Base-by-base conservation (phyloP, 129 eudicot genomes). In the Glebionis coronaria region DNA sequence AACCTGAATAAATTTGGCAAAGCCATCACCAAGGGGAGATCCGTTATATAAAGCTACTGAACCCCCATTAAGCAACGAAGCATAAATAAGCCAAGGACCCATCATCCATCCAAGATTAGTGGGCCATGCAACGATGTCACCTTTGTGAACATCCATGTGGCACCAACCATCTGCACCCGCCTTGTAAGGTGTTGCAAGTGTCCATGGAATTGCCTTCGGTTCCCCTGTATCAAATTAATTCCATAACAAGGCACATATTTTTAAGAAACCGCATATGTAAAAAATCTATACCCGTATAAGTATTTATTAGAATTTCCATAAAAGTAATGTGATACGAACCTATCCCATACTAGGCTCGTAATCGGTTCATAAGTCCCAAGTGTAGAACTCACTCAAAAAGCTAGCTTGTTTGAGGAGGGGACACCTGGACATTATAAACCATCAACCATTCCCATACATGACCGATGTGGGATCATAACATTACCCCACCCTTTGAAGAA, bases 41-140 rank as follows among this genome's bases (percentile, higher is more conserved):
- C 98, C 98, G 81, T 93, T 84, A 67, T 86, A 93, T 59, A 93
- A 78, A 45, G 98, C 97, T 42, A 93, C 56, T 21, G 97, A 63
- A 44, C 92, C 98, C 38, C 94, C 85, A 65, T 93, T 93, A 19
- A 93, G 67, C 71, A 93, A 62, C 2, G 95, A 78, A 57, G 97
- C 87, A 77, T 88, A 93, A 65, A 93, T 82, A 44, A 93, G 84
- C 96, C 91, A 88, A 63, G 98, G 98, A 31, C 98, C 98, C 96
- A 93, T 93, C 95, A 88, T 88, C 98, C 98, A 93, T 29, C 98
- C 98, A 67, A 93, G 96, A 88, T 88, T 93, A 58, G 98, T 93
- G n/a, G 98, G 98, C 98, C 98, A 93, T 61, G 90, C 85, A 57
- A 93, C 81, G 50, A 86, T 70, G 45, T 93, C 95, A 42, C 95